Base-by-base conservation (phyloP, 2,329 filamentous ascomycete species). In the Hypoxylon sp. region DNA sequence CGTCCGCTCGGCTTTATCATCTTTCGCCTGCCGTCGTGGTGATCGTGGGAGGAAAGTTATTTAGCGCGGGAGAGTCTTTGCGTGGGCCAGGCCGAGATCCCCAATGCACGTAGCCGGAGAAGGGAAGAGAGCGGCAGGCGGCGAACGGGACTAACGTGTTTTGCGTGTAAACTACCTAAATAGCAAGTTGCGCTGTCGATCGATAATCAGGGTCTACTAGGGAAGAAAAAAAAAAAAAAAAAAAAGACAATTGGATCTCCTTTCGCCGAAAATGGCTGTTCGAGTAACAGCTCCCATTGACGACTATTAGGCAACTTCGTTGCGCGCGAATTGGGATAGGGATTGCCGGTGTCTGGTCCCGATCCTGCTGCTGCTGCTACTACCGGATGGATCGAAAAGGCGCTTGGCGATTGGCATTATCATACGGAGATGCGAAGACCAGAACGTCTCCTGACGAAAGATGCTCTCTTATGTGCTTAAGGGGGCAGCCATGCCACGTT, bases 351-450 rank as follows among this genome's bases (percentile, higher is more conserved):
- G 53, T 52, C 30, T 59, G 47, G 55, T 62, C 59, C 61, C 61
- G 50, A 56, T 52, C 37, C 26, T 26, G 24, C 7, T 59, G 43
- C 26, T 26, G 24, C 7, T 59, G 43, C 28, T 51, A 51, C 49
- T 39, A 56, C 43, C 57, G 47, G 54, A 43, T 44, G 48, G 61
- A 39, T 17, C 56, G 51, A 64, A n/a, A n/a, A n/a, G n/a, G n/a
- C n/a, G 61, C 61, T 67, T 67, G 64, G 64, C 61, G 47, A 54
- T 32, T 59, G 55, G 55, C 47, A 62, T 58, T 51, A 47, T 47
- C 10, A n/a, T 28, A 61, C 43, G 44, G 30, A 50, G 50, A 56
- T 61, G 61, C 47, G 39, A 41, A 67, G 30, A 50, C 32, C 44
- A 5, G 6, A 47, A 28, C 46, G 59, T 46, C 19, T 58, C 47